phyloP scores from a whole-genome alignment of 1,139 yeast species.

The Lodderomyces elongisporus region DNA sequence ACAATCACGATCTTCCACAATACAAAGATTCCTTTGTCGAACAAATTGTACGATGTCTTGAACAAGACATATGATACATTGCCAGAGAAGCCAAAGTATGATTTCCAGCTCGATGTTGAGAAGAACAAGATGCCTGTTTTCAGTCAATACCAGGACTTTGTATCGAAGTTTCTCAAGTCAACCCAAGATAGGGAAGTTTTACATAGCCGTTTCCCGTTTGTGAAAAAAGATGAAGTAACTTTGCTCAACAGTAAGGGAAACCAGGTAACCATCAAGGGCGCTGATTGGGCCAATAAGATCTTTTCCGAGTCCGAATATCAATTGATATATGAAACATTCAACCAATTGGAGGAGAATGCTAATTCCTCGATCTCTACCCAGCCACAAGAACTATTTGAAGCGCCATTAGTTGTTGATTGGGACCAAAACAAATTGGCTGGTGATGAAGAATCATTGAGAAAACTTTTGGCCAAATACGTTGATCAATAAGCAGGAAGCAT shows the following conservation, averaged over 20 bases:
- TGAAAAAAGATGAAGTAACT: conserved; percentile 21
- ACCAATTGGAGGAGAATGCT: conserved; percentile 22
- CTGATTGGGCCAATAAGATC: conserved; percentile 26
- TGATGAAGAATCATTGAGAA: conserved; percentile 30
- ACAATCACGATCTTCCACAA: conserved; percentile 43
- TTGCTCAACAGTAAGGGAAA: conserved; percentile 10
- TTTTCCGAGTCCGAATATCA: conserved; percentile 38
- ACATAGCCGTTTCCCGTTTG: conserved; percentile 35
- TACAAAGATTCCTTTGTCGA: conserved; percentile 29
- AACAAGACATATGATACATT: conserved; percentile 28
- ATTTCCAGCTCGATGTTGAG: conserved; percentile 36
- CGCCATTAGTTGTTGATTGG: conserved; percentile 47
- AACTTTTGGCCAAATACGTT: conserved; percentile 29
- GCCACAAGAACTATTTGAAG: conserved; percentile 33
- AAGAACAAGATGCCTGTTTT: conserved; percentile 41
- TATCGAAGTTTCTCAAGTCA: conserved; percentile 25
- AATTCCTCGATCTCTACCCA: conserved; percentile 22
- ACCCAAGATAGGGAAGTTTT: conserved; percentile 23
- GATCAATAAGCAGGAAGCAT: conserved; percentile 2
- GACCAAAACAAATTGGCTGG: conserved; percentile 42
- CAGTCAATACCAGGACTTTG: conserved; percentile 35
- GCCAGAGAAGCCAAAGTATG: conserved; percentile 11
- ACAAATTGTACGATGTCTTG: conserved; percentile 27
- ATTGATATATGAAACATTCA: conserved; percentile 38
- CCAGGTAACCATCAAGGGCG: conserved; percentile 24